These are phyloP conservation scores for Nemania sp. DNA, from an alignment of 2,329 filamentous ascomycete genomes.

Conservation along the genomic window DNA sequence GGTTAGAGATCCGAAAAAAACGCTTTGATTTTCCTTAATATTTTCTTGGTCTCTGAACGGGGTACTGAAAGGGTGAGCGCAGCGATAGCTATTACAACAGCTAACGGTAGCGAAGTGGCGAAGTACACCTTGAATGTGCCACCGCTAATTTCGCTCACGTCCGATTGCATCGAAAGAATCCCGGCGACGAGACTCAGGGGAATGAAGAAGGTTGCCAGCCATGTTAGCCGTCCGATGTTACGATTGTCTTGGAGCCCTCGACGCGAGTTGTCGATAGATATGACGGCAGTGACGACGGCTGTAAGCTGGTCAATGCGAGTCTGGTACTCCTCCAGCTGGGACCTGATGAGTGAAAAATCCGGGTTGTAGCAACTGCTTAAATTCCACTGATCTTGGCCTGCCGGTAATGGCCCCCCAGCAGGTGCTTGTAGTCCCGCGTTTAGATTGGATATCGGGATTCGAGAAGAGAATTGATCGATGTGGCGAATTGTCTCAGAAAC, in stretches of 20 bases:
- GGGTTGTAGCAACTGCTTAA: slow-evolving; percentile 37
- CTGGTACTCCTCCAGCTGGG: slow-evolving; percentile 51
- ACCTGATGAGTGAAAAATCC: slow-evolving; percentile 45
- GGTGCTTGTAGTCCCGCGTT: neutral
- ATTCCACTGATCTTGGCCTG: neutral
- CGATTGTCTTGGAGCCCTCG: slow-evolving; percentile 49
- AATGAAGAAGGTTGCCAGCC: slow-evolving; percentile 52
- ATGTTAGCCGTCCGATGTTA: slow-evolving; percentile 51
- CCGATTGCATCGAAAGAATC: slow-evolving; percentile 49
- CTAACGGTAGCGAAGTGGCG: slow-evolving; percentile 44
- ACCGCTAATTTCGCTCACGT: slow-evolving; percentile 35
- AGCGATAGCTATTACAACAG: slow-evolving; percentile 33
- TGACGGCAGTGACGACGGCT: slow-evolving; percentile 49
- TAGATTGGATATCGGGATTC: slow-evolving; percentile 5
- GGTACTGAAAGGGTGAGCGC: slow-evolving; percentile 25
- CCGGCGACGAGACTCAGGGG: slow-evolving; percentile 50
- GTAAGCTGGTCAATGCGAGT: slow-evolving; percentile 51
- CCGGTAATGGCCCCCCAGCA: neutral
- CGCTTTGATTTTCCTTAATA: neutral
- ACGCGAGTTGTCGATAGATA: slow-evolving; percentile 49
- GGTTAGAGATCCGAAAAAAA: neutral
- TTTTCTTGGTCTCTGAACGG: neutral
- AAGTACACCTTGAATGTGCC: slow-evolving; percentile 44
- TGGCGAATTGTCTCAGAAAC: slow-evolving; percentile 41
- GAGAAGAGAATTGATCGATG: slow-evolving; percentile 32